phyloP scores from a whole-genome alignment of 2,329 filamentous ascomycete genomes.

The Thelonectria blattea region DNA sequence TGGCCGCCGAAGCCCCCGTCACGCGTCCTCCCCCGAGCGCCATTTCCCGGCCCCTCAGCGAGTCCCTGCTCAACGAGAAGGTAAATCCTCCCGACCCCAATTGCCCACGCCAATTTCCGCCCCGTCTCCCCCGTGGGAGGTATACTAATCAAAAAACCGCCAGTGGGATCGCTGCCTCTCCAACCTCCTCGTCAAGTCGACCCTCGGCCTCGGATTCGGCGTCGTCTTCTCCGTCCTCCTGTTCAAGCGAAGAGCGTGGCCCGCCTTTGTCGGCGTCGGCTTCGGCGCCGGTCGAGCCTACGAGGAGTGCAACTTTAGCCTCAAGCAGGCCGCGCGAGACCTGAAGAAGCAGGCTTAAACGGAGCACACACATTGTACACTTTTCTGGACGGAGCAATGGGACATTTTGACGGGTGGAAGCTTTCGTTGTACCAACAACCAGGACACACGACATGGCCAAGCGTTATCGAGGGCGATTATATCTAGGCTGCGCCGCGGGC shows the following conservation, averaged over 20 bases:
- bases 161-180: slow-evolving; percentile 99
- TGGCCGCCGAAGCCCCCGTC: slow-evolving; percentile 60
- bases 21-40: slow-evolving; percentile 62
- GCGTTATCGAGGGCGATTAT: slow-evolving; percentile 27
- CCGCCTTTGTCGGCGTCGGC: slow-evolving; percentile 90
- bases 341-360: slow-evolving; percentile 59
- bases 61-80: slow-evolving; percentile 99
- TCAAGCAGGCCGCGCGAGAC: slow-evolving; percentile 66
- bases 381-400: background rate
- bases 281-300: slow-evolving; percentile 97
- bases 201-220: slow-evolving; percentile 94
- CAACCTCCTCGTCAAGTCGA: slow-evolving; percentile 95
- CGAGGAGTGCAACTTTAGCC: slow-evolving; percentile 93
- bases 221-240: slow-evolving; percentile 98
- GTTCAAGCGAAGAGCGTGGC: slow-evolving; percentile 98
- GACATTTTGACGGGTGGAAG: slow-evolving; percentile 6
- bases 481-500: slow-evolving; percentile 29
- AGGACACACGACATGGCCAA: slow-evolving; percentile 24
- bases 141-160: slow-evolving; percentile 35
- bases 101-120: too few relatives aligned
- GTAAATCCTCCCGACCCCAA: too few relatives aligned
- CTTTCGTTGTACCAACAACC: slow-evolving; percentile 37
- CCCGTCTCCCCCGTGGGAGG: background rate
- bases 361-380: background rate
- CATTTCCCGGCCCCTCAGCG: slow-evolving; percentile 87